phyloP scores from a whole-genome alignment of 1,139 yeast genomes.

The Taiozyma sp. region DNA sequence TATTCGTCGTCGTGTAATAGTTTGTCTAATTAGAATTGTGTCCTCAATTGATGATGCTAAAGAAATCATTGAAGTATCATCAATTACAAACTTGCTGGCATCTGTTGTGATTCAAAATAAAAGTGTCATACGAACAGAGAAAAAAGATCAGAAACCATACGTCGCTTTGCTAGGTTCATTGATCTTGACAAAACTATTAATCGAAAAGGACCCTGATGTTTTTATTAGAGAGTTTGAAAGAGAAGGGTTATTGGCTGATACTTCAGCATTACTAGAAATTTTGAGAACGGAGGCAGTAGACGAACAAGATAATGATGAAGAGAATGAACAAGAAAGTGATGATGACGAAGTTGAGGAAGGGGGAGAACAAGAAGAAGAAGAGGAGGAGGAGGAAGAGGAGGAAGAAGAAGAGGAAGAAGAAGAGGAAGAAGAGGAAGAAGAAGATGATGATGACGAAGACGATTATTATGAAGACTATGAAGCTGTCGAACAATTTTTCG shows the following conservation, averaged over 20 bases:
- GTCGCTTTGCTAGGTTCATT: constrained; percentile 50
- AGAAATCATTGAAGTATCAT: constrained; percentile 18
- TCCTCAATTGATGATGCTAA: constrained; percentile 20
- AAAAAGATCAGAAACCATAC: constrained; percentile 27
- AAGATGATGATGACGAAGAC: constrained; percentile 27
- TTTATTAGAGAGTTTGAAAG: constrained; percentile 52
- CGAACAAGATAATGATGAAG: constrained; percentile 7
- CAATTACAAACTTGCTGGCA: constrained; percentile 48
- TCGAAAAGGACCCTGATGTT: constrained; percentile 38
- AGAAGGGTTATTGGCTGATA: constrained; percentile 67
- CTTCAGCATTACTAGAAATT: constrained; percentile 25
- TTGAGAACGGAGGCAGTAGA: constrained; percentile 18
- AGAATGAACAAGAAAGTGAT: constrained; percentile 16
- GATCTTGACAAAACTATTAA: constrained; percentile 41
- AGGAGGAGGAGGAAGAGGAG: constrained; percentile 11
- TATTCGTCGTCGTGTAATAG: constrained; percentile 54
- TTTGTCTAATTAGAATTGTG: constrained; percentile 49
- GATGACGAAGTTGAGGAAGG: constrained; percentile 11
- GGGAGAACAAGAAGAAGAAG: constrained; percentile 4
- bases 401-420: too few relatives aligned
- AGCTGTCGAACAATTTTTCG: constrained; percentile 17
- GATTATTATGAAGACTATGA: constrained; percentile 22
- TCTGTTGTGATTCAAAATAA: constrained; percentile 65
- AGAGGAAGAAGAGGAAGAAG: constrained; percentile 24
- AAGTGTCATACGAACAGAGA: constrained; percentile 23